Evolutionary conservation across 371 early-diverging fungal genomes (phyloP).

Genomic region (Syncephalastrum sp.): DNA sequence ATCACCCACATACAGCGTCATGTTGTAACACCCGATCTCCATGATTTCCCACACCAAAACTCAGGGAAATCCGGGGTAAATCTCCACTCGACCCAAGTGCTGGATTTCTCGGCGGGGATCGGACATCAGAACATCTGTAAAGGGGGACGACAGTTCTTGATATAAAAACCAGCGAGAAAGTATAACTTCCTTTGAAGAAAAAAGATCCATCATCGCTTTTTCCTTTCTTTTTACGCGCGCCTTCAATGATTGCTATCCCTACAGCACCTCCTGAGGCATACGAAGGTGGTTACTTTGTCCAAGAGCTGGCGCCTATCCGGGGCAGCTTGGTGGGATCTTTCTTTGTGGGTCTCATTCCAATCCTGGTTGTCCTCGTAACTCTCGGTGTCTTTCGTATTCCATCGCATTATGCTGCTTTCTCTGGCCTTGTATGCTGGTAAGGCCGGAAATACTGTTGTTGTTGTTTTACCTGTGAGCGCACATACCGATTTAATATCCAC

Average conservation of each 20-base stretch:
- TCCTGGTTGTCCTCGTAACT: conserved; percentile 34
- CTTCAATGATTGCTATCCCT: conserved; percentile 29
- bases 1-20: no score
- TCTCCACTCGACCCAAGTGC: not conserved
- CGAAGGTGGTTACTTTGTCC: conserved; percentile 37
- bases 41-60: no score
- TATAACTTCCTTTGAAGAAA: not conserved
- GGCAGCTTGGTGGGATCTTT: conserved; percentile 46
- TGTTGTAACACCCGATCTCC: no score
- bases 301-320: conserved; percentile 39
- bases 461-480: not conserved
- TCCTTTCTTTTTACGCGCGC: no score
- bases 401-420: conserved; percentile 34
- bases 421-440: conserved; percentile 41
- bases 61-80: no score
- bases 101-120: no score
- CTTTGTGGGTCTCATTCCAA: conserved; percentile 46
- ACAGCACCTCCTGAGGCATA: conserved; percentile 21
- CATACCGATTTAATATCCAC: not conserved
- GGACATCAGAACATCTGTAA: no score
- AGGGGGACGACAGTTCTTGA: no score
- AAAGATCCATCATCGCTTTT: not conserved
- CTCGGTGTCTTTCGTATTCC: conserved; percentile 39
- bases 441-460: not conserved
- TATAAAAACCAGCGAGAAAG: no score